phyloP scores from a whole-genome alignment of 441 rosid species.

The Gossypium gossypioides region DNA sequence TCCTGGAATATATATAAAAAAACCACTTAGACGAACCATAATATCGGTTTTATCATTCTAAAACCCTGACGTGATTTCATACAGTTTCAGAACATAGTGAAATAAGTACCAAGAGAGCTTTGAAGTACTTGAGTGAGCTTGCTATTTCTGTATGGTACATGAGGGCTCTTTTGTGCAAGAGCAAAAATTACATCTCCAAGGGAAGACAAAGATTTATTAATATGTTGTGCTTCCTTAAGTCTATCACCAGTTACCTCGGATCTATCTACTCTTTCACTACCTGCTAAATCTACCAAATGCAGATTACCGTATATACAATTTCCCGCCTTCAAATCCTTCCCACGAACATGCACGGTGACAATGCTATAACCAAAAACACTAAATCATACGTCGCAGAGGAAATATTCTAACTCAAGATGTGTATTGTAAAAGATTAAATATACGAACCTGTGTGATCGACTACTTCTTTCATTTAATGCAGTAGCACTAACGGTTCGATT shows the following conservation, averaged over 20 bases:
- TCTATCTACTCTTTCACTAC: conserved; percentile 67
- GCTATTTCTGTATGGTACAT: conserved; percentile 70
- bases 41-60: neutral
- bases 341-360: conserved; percentile 51
- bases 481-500: conserved; percentile 49
- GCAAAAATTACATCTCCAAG: conserved; percentile 69
- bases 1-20: conserved; percentile 24
- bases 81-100: neutral
- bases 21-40: conserved; percentile 3
- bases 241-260: conserved; percentile 55
- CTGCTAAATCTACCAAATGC: conserved; percentile 64
- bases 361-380: conserved; percentile 30
- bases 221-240: conserved; percentile 65
- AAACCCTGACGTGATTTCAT: neutral
- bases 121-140: conserved; percentile 70
- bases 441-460: conserved; percentile 60
- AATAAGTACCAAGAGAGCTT: conserved; percentile 48
- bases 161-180: conserved; percentile 51
- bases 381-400: neutral
- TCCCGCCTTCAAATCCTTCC: conserved; percentile 45
- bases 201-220: conserved; percentile 63
- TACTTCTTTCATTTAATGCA: conserved; percentile 59
- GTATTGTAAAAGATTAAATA: conserved; percentile 6
- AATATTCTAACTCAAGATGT: neutral
- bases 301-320: conserved; percentile 37